Evolutionary conservation across 306 rosid species (phyloP).

Genomic region (Castanospermum australe): DNA sequence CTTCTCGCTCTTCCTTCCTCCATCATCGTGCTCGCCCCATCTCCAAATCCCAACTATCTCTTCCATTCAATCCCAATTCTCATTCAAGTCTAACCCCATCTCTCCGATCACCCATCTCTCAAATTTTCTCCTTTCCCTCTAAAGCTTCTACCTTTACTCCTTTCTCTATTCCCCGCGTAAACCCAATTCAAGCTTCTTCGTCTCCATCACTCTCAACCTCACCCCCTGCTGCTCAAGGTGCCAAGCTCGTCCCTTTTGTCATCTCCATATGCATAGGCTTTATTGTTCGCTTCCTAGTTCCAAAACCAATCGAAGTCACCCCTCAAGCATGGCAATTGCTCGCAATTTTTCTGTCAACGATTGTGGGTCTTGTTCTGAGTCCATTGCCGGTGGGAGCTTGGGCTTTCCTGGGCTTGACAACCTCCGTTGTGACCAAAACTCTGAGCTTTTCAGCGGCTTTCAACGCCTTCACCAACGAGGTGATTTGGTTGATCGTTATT

Average conservation of each 20-base stretch:
- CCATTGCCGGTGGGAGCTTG: slow-evolving; percentile 82
- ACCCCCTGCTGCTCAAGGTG: slow-evolving; percentile 31
- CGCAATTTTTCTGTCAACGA: slow-evolving; percentile 59
- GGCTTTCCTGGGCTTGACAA: slow-evolving; percentile 71
- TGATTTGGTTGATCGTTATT: slow-evolving; percentile 94
- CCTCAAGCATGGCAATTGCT: slow-evolving; percentile 67
- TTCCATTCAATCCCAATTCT: not conserved
- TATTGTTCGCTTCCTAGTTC: slow-evolving; percentile 47
- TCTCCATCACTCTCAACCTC: not conserved
- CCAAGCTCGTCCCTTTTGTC: slow-evolving; percentile 46
- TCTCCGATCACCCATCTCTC: slow-evolving; percentile 26
- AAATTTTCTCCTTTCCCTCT: not conserved
- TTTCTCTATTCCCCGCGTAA: slow-evolving; percentile 2
- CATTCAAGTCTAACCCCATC: slow-evolving; percentile 25
- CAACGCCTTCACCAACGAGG: slow-evolving; percentile 85
- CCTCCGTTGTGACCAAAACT: slow-evolving; percentile 48
- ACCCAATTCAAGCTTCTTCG: slow-evolving; percentile 26
- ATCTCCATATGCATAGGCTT: slow-evolving; percentile 52
- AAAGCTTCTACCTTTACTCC: slow-evolving; percentile 20
- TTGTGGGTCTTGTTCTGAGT: slow-evolving; percentile 62
- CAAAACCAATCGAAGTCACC: slow-evolving; percentile 56
- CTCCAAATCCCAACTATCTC: slow-evolving; percentile 12
- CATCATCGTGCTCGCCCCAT: slow-evolving; percentile 21
- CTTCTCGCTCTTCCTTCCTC: slow-evolving; percentile 13
- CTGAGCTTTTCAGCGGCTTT: slow-evolving; percentile 58